Evolutionary conservation across 2,329 filamentous ascomycete genomes (phyloP).

Genomic region (Geosmithia flava): DNA sequence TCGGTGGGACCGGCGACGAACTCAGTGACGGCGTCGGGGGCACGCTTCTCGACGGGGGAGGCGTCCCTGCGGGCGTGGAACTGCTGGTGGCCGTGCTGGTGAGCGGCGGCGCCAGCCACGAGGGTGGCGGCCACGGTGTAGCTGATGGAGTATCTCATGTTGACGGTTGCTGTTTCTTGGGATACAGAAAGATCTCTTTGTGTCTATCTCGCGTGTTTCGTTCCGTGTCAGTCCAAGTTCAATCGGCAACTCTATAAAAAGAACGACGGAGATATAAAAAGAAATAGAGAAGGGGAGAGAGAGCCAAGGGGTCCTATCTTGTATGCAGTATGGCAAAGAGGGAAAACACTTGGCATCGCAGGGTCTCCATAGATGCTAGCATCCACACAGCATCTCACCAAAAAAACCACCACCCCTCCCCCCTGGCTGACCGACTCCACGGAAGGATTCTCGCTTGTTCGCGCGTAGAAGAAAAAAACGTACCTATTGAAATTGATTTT

Average conservation of each 20-base stretch:
- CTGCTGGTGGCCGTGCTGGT: slow-evolving; percentile 49
- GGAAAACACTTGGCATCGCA: neutral
- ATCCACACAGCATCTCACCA: too few species aligned
- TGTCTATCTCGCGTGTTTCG: neutral
- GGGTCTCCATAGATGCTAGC: too few species aligned
- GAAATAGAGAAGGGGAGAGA: too few species aligned
- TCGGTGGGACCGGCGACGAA: slow-evolving; percentile 49
- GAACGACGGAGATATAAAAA: neutral
- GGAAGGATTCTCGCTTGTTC: neutral
- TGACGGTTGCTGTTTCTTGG: too few species aligned
- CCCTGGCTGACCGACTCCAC: too few species aligned
- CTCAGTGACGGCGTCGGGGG: slow-evolving; percentile 32
- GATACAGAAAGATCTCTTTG: neutral
- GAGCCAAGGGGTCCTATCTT: too few species aligned
- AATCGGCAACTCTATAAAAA: neutral
- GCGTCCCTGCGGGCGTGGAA: slow-evolving; percentile 43
- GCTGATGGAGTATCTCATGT: slow-evolving; percentile 37
- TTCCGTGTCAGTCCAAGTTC: neutral
- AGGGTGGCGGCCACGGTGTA: slow-evolving; percentile 40
- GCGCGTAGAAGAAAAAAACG: neutral
- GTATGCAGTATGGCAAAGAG: neutral
- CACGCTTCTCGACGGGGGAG: slow-evolving; percentile 34
- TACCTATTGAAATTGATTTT: neutral
- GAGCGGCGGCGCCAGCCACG: slow-evolving; percentile 40
- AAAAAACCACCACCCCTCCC: too few species aligned